Base-by-base conservation (phyloP, 257 asterid genomes). In the Fraxinus anomala region DNA sequence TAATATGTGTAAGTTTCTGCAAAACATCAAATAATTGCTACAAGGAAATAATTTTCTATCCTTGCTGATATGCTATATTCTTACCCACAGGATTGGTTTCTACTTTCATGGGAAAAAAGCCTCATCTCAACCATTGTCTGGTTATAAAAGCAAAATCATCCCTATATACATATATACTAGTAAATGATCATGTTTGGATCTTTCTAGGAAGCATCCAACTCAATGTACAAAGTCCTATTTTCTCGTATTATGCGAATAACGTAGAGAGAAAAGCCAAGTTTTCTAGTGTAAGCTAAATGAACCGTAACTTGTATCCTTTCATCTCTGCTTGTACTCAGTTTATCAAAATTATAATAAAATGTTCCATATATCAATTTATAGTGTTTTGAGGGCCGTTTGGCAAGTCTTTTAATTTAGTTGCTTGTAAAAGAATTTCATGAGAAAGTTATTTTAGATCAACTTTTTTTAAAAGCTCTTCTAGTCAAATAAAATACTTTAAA, bases 1-100 rank as follows among this genome's bases (percentile, higher is more conserved):
- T 76, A 81, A 78, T 76, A 76, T 82, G 39, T 83, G 93, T 91
- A 85, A 89, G 96, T 76, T 66, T 63, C 69, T 13, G 54, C 5
- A 23, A 8, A 23, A 23, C 6, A 63, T 63, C 7, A 2, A 63
- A 63, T 10, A 63, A 23, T 63, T 63, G 34, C 17, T 59, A 7
- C 5, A 11, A 0, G 33, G 69, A 63, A 63, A 26, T 63, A 23
- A 10, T 10, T 26, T 24, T 2, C 49, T 24, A 24, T 63, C 9
- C 34, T 63, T 26, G 19, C 17, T 63, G 34, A 75, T 39, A 16
- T 34, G 24, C 63, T 16, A 3, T 59, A 59, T 72, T 23, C 44
- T 30, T 28, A 44, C 56, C 77, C 40, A 77, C 82, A 85, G 88
- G 82, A 73, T 37, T 70, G 74, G 75, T 34, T 44, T 30, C 51